These are phyloP conservation scores for Pythium plurisporium DNA, from an alignment of 352 stramenopile genomes.

Conservation along the genomic window DNA sequence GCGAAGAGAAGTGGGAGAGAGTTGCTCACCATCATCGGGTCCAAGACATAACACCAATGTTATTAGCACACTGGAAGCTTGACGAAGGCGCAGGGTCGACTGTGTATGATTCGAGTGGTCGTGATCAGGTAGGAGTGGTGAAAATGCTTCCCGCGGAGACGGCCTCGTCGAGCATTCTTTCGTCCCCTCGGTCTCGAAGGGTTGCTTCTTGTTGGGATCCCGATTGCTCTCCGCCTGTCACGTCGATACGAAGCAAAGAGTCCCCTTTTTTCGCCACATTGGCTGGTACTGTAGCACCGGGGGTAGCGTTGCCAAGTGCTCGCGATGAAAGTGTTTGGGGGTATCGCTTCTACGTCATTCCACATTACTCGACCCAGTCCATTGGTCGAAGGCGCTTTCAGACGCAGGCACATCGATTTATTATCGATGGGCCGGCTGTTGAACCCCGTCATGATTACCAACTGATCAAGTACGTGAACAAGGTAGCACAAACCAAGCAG, in stretches of 20 bases:
- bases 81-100: slow-evolving; percentile 39
- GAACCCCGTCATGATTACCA: slow-evolving; percentile 51
- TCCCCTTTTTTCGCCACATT: not conserved
- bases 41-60: slow-evolving; percentile 41
- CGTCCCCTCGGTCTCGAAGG: slow-evolving; percentile 6
- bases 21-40: slow-evolving; percentile 58
- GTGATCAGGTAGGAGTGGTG: slow-evolving; percentile 18
- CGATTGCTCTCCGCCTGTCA: slow-evolving; percentile 4
- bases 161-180: not conserved
- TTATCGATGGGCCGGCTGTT: not conserved
- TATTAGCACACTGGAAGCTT: slow-evolving; percentile 60
- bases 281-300: not conserved
- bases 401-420: slow-evolving; percentile 20
- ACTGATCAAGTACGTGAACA: slow-evolving; percentile 75
- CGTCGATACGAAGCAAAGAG: not conserved
- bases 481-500: slow-evolving; percentile 41
- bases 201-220: slow-evolving; percentile 13
- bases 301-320: not conserved
- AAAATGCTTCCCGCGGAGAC: not conserved
- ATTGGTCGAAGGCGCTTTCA: slow-evolving; percentile 51
- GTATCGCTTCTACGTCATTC: slow-evolving; percentile 71
- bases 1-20: slow-evolving; percentile 45
- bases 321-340: slow-evolving; percentile 34
- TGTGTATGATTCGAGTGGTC: slow-evolving; percentile 41
- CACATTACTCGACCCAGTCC: slow-evolving; percentile 50